Base-by-base conservation (phyloP, 371 early-diverging fungal genomes). In the Apophysomyces elegans region DNA sequence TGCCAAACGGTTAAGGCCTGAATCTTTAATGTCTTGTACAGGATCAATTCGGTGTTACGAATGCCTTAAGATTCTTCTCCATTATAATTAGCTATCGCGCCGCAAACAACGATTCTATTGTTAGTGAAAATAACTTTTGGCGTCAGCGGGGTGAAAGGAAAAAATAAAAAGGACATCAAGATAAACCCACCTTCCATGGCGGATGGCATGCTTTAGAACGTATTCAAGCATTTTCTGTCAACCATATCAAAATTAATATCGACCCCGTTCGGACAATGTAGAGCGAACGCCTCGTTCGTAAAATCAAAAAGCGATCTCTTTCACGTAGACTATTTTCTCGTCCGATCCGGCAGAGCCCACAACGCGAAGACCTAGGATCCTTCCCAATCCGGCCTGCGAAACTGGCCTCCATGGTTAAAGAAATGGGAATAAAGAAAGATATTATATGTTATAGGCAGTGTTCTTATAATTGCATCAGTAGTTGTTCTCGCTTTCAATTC, bases 261-360 rank as follows among this genome's bases (percentile, higher is more conserved):
- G 58, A 93, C 84, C 41, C 93, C 95, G 9, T 85, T 81, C 7
- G 88, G 91, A 35, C 83, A 84, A 14, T 73, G 67, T 62, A 86
- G 74, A 1, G 41, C 58, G 18, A 91, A 73, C 8, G 78, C 79
- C 7, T 72, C 73, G 7, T 67, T 58, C 21, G 89, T 93, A 7
- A 69, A 86, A 71, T 92, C 92, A 56, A 89, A 90, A 90, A 4
- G 88, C 88, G 35, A 83, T 78, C 11, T 84, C 79, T 69, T 80
- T 84, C 56, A 93, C 81, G 66, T 80, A 88, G 26, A 75, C 82
- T 16, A 90, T 88, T 75, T 94, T 95, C 13, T 91, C 92, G 59
- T 93, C 91, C 1, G 87, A 80, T 0, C 93, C 92, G 7, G 93
- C 93, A 3, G 85, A 84, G 26, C 93, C 94, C 43, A 93, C 84